A percentile compares a stretch with the other conserved stretches of the same genome.
phyloP scores from a whole-genome alignment of 306 rosid species.

The Quercus cerris region DNA sequence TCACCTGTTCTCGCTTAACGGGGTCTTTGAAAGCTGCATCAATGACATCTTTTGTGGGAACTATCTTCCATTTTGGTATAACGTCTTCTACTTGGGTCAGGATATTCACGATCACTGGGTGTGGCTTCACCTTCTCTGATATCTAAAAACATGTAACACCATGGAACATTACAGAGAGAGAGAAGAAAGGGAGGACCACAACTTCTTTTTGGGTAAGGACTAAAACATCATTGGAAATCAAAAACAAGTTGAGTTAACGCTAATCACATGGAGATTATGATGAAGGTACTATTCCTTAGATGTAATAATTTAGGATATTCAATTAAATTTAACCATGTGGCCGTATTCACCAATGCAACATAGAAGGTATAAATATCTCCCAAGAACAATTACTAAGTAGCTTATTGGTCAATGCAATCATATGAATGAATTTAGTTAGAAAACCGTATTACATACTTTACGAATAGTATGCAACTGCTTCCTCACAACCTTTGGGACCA shows the following conservation, averaged over 20 bases:
- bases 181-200: neutral
- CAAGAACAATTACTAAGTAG: no score
- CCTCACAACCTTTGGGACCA: no score
- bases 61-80: constrained; percentile 85
- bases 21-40: constrained; percentile 66
- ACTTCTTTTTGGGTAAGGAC: neutral
- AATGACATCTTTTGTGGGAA: constrained; percentile 74
- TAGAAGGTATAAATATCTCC: no score
- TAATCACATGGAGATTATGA: neutral
- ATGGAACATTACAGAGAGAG: neutral
- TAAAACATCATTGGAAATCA: no score
- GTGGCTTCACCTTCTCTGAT: constrained; percentile 82
- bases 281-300: no score
- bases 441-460: no score
- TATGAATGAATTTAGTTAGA: neutral
- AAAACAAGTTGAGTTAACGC: no score
- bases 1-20: constrained; percentile 67
- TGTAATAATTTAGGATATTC: no score
- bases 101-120: constrained; percentile 55
- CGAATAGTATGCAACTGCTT: no score
- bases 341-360: no score
- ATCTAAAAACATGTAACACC: constrained; percentile 44
- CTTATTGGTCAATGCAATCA: no score
- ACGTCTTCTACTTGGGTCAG: constrained; percentile 57
- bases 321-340: no score